Conservation (phyloP, 2,329 filamentous ascomycete genomes). For the Trichophyton verrucosum region DNA sequence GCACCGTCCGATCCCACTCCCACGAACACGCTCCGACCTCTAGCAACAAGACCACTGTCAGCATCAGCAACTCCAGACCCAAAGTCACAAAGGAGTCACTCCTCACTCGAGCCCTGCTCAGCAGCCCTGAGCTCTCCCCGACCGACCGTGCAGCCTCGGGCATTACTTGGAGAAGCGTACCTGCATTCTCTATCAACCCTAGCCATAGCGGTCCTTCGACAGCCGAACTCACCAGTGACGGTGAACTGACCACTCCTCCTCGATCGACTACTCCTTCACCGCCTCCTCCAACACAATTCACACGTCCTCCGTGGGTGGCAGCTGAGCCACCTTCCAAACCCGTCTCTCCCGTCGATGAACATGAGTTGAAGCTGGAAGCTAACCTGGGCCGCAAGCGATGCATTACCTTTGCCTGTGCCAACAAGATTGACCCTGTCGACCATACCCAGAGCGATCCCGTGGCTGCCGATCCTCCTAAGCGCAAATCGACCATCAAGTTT, state of each 20-base stretch:
- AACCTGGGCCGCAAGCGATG: conserved; percentile 65
- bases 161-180: conserved; percentile 15
- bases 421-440: conserved; percentile 35
- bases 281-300: conserved; percentile 52
- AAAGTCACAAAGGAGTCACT: conserved; percentile 59
- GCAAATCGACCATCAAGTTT: conserved; percentile 37
- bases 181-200: conserved; percentile 25
- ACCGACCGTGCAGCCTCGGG: conserved; percentile 15
- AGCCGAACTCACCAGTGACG: conserved; percentile 88
- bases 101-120: conserved; percentile 70
- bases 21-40: conserved; percentile 2
- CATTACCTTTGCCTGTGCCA: conserved; percentile 81
- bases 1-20: neutral
- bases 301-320: conserved; percentile 16
- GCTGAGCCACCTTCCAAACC: conserved; percentile 10
- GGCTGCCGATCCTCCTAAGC: conserved; percentile 26
- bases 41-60: conserved; percentile 7
- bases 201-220: conserved; percentile 71
- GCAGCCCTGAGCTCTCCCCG: conserved; percentile 43
- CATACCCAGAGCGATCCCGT: conserved; percentile 26
- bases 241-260: conserved; percentile 79
- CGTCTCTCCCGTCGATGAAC: conserved; percentile 23
- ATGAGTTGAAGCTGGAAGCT: conserved; percentile 49
- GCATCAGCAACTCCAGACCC: conserved; percentile 33
- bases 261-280: conserved; percentile 80